These are phyloP conservation scores for Sphaerobolus stellatus DNA, from an alignment of 1,284 basidiomycete genomes.

Conservation along the genomic window DNA sequence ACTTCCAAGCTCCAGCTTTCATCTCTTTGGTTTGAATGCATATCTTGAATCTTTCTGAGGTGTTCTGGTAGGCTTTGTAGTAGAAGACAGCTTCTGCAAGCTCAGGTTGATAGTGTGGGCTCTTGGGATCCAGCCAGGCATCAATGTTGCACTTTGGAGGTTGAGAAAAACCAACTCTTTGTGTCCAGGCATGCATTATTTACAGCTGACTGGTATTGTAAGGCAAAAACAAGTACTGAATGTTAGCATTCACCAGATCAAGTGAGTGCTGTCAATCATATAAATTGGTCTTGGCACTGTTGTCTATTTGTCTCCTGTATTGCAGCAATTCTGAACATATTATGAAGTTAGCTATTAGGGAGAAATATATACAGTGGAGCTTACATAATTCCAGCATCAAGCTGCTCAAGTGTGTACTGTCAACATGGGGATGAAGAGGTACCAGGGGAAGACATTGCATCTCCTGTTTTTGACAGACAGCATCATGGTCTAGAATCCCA, in stretches of 20 bases:
- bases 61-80: constrained; percentile 22
- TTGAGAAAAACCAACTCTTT: constrained; percentile 22
- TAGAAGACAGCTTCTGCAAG: constrained; percentile 27
- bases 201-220: constrained; percentile 23
- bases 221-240: constrained; percentile 17
- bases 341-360: neutral
- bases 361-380: neutral
- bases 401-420: constrained; percentile 27
- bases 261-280: constrained; percentile 16
- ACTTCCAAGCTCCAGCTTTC: constrained; percentile 34
- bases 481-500: constrained; percentile 28
- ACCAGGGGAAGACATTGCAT: constrained; percentile 25
- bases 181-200: constrained; percentile 16
- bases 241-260: constrained; percentile 11
- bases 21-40: constrained; percentile 35
- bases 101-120: constrained; percentile 21
- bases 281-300: constrained; percentile 1
- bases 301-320: constrained; percentile 15
- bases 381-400: constrained; percentile 25
- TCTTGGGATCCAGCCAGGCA: constrained; percentile 21
- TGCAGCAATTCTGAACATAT: constrained; percentile 14
- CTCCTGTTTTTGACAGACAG: constrained; percentile 19
- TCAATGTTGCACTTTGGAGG: constrained; percentile 24
- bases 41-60: constrained; percentile 25
- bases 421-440: constrained; percentile 33